These are phyloP conservation scores for Berberis vulgaris DNA, from an alignment of 164 flowering plant genomes.

Conservation along the genomic window DNA sequence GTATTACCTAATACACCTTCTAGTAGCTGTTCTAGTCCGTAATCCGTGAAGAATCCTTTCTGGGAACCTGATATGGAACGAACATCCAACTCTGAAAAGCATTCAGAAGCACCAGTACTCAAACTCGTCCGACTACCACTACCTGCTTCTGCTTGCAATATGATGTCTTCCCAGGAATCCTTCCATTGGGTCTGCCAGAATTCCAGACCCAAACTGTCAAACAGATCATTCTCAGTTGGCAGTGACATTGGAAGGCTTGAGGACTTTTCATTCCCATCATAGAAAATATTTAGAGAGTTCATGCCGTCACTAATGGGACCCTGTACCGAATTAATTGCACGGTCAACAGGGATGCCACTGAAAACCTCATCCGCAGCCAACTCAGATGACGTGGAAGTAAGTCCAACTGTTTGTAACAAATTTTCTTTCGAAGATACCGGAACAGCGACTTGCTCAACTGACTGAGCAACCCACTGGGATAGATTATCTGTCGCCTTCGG, in stretches of 20 bases:
- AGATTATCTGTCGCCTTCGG: constrained; percentile 21
- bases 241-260: constrained; percentile 11
- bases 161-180: constrained; percentile 31
- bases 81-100: constrained; percentile 30
- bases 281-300: constrained; percentile 8
- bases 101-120: constrained; percentile 22
- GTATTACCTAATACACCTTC: constrained; percentile 24
- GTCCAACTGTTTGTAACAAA: constrained; percentile 20
- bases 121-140: constrained; percentile 15
- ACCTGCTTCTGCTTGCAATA: constrained; percentile 20
- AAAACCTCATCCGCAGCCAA: constrained; percentile 8
- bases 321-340: constrained; percentile 23
- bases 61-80: constrained; percentile 18
- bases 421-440: constrained; percentile 11
- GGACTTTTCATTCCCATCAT: constrained; percentile 19
- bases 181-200: constrained; percentile 17
- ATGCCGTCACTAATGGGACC: constrained; percentile 22
- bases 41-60: constrained; percentile 54
- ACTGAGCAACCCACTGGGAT: constrained; percentile 28
- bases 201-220: constrained; percentile 26
- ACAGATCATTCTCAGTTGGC: constrained; percentile 23
- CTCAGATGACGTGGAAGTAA: constrained; percentile 16
- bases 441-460: constrained; percentile 20
- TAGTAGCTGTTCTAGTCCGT: constrained; percentile 51
- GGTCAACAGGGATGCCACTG: constrained; percentile 13